Conservation (phyloP, 805 yeast genomes). For the Nakazawaea populi region DNA sequence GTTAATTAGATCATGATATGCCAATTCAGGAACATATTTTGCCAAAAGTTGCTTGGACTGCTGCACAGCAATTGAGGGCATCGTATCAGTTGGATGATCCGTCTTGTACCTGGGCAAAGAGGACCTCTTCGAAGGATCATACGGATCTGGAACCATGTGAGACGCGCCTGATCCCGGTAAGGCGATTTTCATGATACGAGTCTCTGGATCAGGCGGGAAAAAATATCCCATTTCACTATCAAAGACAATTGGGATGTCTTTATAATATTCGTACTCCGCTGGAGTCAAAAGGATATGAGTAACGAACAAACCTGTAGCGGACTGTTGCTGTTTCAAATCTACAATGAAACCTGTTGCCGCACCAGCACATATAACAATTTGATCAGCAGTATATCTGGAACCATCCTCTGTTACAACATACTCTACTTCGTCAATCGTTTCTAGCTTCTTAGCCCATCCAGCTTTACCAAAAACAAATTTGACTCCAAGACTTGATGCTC, state of each 20-base stretch:
- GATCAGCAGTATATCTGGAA: conserved; percentile 24
- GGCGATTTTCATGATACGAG: conserved; percentile 32
- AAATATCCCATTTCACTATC: conserved; percentile 40
- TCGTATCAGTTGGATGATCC: conserved; percentile 28
- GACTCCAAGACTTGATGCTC: conserved; percentile 26
- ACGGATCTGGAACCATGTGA: conserved; percentile 16
- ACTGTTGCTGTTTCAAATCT: conserved; percentile 24
- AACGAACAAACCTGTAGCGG: conserved; percentile 34
- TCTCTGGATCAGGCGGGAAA: conserved; percentile 42
- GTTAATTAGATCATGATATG: conserved; percentile 26
- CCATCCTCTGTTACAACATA: conserved; percentile 24
- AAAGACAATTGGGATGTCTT: conserved; percentile 37
- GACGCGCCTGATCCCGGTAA: conserved; percentile 30
- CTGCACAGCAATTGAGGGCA: conserved; percentile 26
- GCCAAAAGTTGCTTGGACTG: conserved; percentile 26
- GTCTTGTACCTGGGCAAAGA: conserved; percentile 33
- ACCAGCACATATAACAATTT: conserved; percentile 31
- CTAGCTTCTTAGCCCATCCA: conserved; percentile 19
- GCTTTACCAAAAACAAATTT: conserved; percentile 26
- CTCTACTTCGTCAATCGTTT: conserved; percentile 12
- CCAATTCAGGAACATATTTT: conserved; percentile 33
- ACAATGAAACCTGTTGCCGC: conserved; percentile 32
- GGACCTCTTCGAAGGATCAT: conserved; percentile 10
- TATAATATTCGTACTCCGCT: conserved; percentile 29
- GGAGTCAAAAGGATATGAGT: conserved; percentile 32